These are phyloP conservation scores for Colletotrichum shisoi DNA, from an alignment of 2,329 filamentous ascomycete species.

Conservation along the genomic window DNA sequence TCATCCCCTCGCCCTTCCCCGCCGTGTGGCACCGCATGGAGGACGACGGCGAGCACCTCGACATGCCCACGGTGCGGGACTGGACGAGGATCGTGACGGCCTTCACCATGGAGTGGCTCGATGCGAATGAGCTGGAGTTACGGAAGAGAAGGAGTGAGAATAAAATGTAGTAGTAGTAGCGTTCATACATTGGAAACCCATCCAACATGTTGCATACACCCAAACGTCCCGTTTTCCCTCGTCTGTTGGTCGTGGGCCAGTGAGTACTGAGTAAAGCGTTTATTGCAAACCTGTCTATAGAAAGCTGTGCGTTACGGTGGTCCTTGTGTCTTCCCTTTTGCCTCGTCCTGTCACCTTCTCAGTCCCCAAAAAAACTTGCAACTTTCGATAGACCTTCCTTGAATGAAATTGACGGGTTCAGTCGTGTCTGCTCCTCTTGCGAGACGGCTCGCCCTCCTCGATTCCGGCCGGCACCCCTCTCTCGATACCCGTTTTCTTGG, in stretches of 20 bases:
- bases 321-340: no score
- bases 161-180: conserved; percentile 3
- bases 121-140: conserved; percentile 61
- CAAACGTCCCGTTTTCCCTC: no score
- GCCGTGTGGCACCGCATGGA: conserved; percentile 74
- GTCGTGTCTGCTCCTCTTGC: background rate
- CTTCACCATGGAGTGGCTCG: conserved; percentile 82
- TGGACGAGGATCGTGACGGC: conserved; percentile 77
- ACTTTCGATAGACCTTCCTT: no score
- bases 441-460: background rate
- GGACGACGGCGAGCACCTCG: conserved; percentile 77
- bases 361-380: no score
- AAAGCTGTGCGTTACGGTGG: no score
- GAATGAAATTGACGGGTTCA: no score
- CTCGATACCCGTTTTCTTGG: conserved; percentile 18
- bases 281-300: no score
- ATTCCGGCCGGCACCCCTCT: background rate
- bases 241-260: no score
- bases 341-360: no score
- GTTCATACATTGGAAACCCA: no score
- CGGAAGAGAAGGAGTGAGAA: conserved; percentile 30
- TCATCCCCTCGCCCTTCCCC: conserved; percentile 78
- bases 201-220: no score
- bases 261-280: no score
- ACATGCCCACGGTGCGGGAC: conserved; percentile 75